Conservation (phyloP, 1,284 basidiomycete species). For the Meripilus lineatus region DNA sequence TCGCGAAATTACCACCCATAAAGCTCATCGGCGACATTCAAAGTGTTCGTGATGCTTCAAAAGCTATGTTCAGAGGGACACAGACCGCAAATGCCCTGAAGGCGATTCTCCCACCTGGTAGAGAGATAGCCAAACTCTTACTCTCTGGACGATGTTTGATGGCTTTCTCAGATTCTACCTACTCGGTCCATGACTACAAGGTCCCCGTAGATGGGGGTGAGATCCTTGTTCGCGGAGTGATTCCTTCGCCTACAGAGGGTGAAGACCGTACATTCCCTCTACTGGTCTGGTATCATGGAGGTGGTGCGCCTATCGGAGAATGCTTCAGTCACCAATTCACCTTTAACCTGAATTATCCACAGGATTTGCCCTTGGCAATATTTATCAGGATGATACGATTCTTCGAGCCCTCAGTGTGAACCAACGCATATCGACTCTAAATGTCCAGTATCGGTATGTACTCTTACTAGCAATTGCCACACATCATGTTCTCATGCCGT, state of each 20-base stretch:
- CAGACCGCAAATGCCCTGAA: not conserved
- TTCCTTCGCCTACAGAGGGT: not conserved
- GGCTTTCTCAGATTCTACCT: not conserved
- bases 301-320: not conserved
- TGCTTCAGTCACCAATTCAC: not conserved
- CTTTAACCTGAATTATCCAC: not conserved
- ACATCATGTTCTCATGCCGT: too few relatives aligned
- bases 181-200: not conserved
- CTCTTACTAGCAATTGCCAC: too few relatives aligned
- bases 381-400: constrained; percentile 8
- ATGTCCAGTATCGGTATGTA: constrained; percentile 15
- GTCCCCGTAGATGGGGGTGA: constrained; percentile 2
- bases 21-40: too few relatives aligned
- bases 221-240: constrained; percentile 3
- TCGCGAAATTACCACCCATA: constrained; percentile 3
- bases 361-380: constrained; percentile 5
- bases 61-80: too few relatives aligned
- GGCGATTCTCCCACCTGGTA: not conserved
- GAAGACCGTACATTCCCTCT: constrained; percentile 1
- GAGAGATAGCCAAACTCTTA: not conserved
- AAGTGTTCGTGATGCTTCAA: too few relatives aligned
- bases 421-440: constrained; percentile 14
- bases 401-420: constrained; percentile 9
- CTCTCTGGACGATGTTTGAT: not conserved
- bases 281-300: constrained; percentile 2